Conservation (phyloP, 768 basidiomycete species). For the Cystofilobasidium ferigula region DNA sequence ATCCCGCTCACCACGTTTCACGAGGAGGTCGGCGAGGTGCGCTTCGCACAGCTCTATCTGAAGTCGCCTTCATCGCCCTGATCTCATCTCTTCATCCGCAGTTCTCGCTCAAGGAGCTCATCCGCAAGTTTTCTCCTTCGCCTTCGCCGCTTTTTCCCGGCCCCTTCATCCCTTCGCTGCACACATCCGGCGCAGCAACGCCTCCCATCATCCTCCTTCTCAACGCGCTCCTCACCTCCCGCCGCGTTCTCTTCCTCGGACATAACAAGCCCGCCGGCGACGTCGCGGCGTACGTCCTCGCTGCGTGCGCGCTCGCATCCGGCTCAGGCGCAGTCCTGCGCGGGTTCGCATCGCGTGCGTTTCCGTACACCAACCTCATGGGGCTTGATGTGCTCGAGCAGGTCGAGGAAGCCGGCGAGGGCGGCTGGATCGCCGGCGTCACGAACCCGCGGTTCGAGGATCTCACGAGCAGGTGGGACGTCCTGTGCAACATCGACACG, state of each 20-base stretch:
- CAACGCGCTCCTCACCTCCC: constrained; percentile 88
- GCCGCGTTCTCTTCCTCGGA: constrained; percentile 91
- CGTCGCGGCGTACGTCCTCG: constrained; percentile 81
- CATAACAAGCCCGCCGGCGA: constrained; percentile 78
- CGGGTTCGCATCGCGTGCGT: constrained; percentile 81
- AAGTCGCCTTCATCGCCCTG: neutral
- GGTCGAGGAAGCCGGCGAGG: constrained; percentile 48
- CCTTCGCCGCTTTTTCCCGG: constrained; percentile 47
- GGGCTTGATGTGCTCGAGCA: constrained; percentile 74
- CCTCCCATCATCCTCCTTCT: constrained; percentile 91
- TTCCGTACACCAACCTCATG: constrained; percentile 86
- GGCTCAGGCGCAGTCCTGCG: constrained; percentile 70
- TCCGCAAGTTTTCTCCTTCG: constrained; percentile 64
- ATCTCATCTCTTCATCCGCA: constrained; percentile 35
- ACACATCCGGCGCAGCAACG: constrained; percentile 78
- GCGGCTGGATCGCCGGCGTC: constrained; percentile 87
- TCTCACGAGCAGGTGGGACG: constrained; percentile 69
- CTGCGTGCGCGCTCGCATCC: constrained; percentile 84
- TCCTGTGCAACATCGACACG: constrained; percentile 79
- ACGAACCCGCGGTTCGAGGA: constrained; percentile 94
- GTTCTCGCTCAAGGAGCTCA: constrained; percentile 85
- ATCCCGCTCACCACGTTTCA: constrained; percentile 80
- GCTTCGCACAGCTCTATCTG: constrained; percentile 35
- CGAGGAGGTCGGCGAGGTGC: constrained; percentile 92
- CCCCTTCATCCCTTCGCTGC: constrained; percentile 72